These are phyloP conservation scores for Leptographium procerum DNA, from an alignment of 2,329 filamentous ascomycete genomes.

Conservation along the genomic window DNA sequence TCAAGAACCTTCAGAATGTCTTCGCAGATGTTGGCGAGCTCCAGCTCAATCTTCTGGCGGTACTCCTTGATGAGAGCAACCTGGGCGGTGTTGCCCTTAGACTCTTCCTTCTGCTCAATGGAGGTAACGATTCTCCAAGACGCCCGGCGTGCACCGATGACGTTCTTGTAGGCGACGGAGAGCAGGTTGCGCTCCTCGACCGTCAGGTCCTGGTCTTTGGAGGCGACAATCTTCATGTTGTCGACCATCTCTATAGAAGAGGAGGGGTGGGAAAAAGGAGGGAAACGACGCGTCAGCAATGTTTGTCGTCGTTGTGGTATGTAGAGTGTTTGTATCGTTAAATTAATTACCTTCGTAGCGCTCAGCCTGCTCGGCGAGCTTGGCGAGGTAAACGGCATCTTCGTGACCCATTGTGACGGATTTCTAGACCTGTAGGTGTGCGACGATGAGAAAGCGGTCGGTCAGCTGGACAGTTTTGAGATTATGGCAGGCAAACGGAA, in stretches of 20 bases:
- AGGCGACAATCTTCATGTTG: constrained; percentile 98
- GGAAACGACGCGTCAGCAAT: constrained; percentile 6
- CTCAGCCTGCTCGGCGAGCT: constrained; percentile 99
- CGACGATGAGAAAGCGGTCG: neutral
- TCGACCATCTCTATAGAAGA: constrained; percentile 79
- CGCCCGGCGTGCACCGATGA: constrained; percentile 90
- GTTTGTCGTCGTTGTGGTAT: neutral
- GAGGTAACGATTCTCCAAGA: constrained; percentile 98
- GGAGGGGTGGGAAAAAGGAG: neutral
- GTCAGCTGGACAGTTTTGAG: neutral
- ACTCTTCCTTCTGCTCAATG: constrained; percentile 99
- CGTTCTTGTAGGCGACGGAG: constrained; percentile 98
- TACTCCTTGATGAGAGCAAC: constrained; percentile 93
- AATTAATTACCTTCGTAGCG: constrained; percentile 79
- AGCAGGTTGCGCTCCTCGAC: constrained; percentile 97
- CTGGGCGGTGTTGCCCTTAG: constrained; percentile 90
- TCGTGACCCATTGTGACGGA: constrained; percentile 88
- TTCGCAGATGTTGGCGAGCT: constrained; percentile 95
- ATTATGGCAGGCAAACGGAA: neutral
- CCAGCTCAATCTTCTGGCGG: constrained; percentile 94
- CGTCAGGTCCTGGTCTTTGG: constrained; percentile 68
- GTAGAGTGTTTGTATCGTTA: neutral
- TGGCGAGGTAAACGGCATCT: constrained; percentile 98
- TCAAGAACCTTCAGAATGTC: constrained; percentile 94
- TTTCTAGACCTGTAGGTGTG: constrained; percentile 16